phyloP scores from a whole-genome alignment of 1,284 basidiomycete genomes.

The Ganoderma lucidum region DNA sequence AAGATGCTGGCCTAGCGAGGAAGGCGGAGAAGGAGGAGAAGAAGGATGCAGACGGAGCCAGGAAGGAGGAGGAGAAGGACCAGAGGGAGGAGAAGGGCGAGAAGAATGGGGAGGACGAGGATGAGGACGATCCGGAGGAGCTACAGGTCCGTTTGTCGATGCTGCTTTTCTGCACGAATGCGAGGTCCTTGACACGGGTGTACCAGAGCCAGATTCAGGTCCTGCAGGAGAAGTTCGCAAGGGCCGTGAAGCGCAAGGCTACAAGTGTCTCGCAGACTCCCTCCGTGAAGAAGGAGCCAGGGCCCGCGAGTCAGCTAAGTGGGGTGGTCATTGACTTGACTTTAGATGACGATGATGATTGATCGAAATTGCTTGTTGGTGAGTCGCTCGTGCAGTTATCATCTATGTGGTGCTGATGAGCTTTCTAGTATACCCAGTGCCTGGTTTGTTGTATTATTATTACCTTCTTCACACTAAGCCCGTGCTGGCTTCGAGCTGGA shows the following conservation, averaged over 20 bases:
- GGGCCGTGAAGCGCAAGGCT: conserved; percentile 3
- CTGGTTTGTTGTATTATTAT: conserved; percentile 9
- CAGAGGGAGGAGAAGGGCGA: neutral
- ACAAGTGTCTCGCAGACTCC: neutral
- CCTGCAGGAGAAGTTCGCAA: conserved; percentile 4
- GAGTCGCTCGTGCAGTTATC: neutral
- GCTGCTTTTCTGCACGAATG: neutral
- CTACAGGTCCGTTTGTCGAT: conserved; percentile 7
- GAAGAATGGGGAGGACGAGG: neutral
- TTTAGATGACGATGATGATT: conserved; percentile 5
- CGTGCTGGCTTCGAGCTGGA: neutral
- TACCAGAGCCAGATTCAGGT: conserved; percentile 12
- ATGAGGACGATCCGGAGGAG: conserved; percentile 8
- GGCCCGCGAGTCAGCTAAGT: conserved; percentile 4
- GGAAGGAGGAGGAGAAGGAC: neutral
- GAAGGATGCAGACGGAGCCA: neutral
- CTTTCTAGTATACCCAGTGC: neutral
- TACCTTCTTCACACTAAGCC: neutral
- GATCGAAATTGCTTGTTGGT: neutral
- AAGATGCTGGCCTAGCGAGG: neutral
- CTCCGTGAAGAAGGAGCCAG: conserved; percentile 9
- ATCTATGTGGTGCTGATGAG: neutral
- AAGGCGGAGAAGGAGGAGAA: neutral
- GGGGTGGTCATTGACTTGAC: conserved; percentile 8
- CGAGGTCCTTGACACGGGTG: neutral